These are phyloP conservation scores for Aspergillus mulundensis DNA, from an alignment of 495 filamentous ascomycete genomes.

Conservation along the genomic window DNA sequence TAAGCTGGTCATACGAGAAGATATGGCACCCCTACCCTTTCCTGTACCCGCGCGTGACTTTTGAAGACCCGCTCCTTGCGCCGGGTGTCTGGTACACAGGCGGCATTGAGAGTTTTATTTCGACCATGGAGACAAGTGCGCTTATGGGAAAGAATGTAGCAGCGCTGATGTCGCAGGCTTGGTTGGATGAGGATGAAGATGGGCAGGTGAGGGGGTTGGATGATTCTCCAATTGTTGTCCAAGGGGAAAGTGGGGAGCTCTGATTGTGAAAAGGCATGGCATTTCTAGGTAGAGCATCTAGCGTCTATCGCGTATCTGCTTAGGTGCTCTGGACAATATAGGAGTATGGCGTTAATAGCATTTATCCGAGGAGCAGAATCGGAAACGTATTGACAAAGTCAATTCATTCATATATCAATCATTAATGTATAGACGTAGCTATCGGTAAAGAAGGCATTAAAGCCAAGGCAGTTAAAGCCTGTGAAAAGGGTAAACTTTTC, in stretches of 20 bases:
- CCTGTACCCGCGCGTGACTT: conserved; percentile 75
- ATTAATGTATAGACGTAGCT: conserved; percentile 12
- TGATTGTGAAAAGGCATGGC: not conserved
- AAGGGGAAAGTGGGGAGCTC: conserved; percentile 11
- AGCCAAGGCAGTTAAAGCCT: conserved; percentile 11
- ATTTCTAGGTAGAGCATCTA: not conserved
- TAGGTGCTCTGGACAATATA: too few relatives aligned
- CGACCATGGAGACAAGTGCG: conserved; percentile 95
- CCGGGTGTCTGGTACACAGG: conserved; percentile 78
- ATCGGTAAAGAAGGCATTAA: not conserved
- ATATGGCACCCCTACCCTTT: conserved; percentile 84
- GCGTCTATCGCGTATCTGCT: not conserved
- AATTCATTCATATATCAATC: conserved; percentile 16
- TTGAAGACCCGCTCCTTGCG: conserved; percentile 72
- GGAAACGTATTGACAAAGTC: not conserved
- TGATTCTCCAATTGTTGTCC: conserved; percentile 1
- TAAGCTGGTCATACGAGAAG: conserved; percentile 76
- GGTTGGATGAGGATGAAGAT: conserved; percentile 27
- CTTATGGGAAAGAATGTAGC: conserved; percentile 97
- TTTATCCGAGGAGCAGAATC: not conserved
- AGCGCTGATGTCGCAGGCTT: conserved; percentile 65
- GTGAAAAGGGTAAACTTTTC: conserved; percentile 31
- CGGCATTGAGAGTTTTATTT: conserved; percentile 92
- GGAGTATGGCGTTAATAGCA: too few relatives aligned
- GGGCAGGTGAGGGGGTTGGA: conserved; percentile 3